Evolutionary conservation across 441 rosid species (phyloP), one percentile per base, ranked within the genome.

Genomic region (Melastoma candidum): DNA sequence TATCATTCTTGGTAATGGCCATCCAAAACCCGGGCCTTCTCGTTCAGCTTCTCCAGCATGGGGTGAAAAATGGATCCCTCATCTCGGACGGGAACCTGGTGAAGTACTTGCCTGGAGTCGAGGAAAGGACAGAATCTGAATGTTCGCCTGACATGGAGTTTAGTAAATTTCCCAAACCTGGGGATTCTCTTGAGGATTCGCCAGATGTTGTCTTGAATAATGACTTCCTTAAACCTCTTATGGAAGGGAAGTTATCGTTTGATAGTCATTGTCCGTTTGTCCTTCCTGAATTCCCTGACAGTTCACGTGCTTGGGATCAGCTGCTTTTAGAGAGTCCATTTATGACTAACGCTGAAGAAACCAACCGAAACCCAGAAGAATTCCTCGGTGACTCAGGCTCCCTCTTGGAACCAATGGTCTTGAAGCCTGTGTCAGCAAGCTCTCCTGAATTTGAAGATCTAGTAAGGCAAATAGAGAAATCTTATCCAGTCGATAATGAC

Each of bases 1-100:
- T 92, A 43, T 92, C 98, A 4, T 88, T 92, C 71, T 67, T 92
- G 57, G 81, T 84, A 17, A 79, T 84, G 98, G 95, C 83, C 32
- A 76, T 92, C 84, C 88, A 88, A 75, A 82, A 64, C 51, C 98
- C 98, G 0, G 77, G 81, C 49, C 69, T 92, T 59, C 63, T 92
- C 64, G 72, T 71, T 67, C 93, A 87, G 77, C 70, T 92, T 65
- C 83, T 87, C 59, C 74, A 82, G 9, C 84, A 0, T 86, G 74
- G 29, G 85, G 77, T 51, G 48, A 56, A 25, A 4, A 63, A 55
- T 46, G 85, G 75, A 12, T 45, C 67, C 12, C 26, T 72, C 36
- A 17, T 77, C 49, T 64, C 71, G 22, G 85, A 77, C 62, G 71
- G 72, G 25, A 77, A 68, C 71, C 66, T 92, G 64, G 75, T 87